Evolutionary conservation across 352 stramenopile species (phyloP), one percentile per base, ranked within the genome.

Genomic region (Phytophthora sp.): DNA sequence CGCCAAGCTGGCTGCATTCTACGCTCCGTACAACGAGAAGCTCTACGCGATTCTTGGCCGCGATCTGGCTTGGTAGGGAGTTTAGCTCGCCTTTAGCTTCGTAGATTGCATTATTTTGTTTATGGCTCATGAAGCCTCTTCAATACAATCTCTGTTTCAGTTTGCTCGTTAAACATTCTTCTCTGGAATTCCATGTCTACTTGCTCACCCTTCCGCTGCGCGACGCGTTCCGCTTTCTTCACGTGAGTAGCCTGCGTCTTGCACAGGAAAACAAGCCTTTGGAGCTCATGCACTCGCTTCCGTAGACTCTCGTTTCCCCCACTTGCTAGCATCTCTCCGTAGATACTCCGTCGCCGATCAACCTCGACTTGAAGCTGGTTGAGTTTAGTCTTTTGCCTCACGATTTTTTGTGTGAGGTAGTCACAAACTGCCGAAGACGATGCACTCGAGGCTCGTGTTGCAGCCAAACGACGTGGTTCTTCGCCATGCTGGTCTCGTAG

Each of bases 1-100:
- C 18, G 67, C 66, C 35, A 91, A 85, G 61, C 74, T 97, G 30
- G 45, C 73, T 15, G 73, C 75, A 6, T 96, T 95, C 56, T 95
- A 95, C 56, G 76, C 76, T 15, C 89, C 89, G 21, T 97, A 84
- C 74, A 97, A 97, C 62, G 60, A 64, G 21, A 93, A 91, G 56
- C 75, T 97, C 30, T 82, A 84, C 45, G 59, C 63, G 24, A 53
- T 95, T 20, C 64, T 96, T 17, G 83, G 79, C 17, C 73, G 82
- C 30, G 54, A 90, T 17, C 63, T 92, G 56, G 74, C 48, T 35
- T 94, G 84, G 84, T 82, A 76, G 48, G 54, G 27, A n/a, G 20
- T n/a, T 8, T 39, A 52, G 18, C 7, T 51, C 32, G 18, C 21
- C 8, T 28, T 27, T 53, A 31, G 44, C 8, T 37, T 31, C 9